Evolutionary conservation across 306 rosid species (phyloP).

Genomic region (Carpinus fangiana): DNA sequence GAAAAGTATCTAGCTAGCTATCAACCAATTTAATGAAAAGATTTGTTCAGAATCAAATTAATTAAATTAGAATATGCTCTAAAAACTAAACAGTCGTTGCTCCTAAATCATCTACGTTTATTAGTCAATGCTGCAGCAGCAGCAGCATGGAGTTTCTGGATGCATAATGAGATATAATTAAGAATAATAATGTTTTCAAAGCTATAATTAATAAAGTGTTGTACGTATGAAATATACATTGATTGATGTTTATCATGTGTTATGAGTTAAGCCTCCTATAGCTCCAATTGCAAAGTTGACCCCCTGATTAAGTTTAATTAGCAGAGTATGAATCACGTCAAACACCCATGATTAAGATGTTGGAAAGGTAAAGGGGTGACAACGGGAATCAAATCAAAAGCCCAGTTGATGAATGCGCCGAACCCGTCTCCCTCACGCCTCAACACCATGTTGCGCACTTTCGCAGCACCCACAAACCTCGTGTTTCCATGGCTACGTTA

Average conservation of each 20-base stretch:
- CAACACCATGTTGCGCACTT: slow-evolving; percentile 40
- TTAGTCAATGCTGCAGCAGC: no score
- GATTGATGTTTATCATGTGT: not conserved
- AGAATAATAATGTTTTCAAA: slow-evolving; percentile 17
- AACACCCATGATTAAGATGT: slow-evolving; percentile 48
- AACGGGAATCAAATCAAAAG: slow-evolving; percentile 37
- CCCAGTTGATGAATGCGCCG: slow-evolving; percentile 25
- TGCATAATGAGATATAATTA: not conserved
- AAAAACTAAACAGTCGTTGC: no score
- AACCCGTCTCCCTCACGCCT: slow-evolving; percentile 38
- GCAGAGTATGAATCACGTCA: slow-evolving; percentile 18
- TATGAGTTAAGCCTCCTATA: not conserved
- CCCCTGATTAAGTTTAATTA: not conserved
- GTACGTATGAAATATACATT: not conserved
- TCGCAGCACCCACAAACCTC: slow-evolving; percentile 33
- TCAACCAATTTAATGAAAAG: not conserved
- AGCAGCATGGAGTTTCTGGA: not conserved
- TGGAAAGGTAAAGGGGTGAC: slow-evolving; percentile 27
- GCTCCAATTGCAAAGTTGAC: slow-evolving; percentile 2
- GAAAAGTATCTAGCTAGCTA: no score
- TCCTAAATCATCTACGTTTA: no score
- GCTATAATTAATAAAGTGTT: not conserved
- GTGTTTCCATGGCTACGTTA: slow-evolving; percentile 21
- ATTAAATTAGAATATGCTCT: no score
- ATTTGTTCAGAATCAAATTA: no score